Evolutionary conservation across 2,329 filamentous ascomycete species (phyloP).

Genomic region (Conoideocrella luteorostrata): DNA sequence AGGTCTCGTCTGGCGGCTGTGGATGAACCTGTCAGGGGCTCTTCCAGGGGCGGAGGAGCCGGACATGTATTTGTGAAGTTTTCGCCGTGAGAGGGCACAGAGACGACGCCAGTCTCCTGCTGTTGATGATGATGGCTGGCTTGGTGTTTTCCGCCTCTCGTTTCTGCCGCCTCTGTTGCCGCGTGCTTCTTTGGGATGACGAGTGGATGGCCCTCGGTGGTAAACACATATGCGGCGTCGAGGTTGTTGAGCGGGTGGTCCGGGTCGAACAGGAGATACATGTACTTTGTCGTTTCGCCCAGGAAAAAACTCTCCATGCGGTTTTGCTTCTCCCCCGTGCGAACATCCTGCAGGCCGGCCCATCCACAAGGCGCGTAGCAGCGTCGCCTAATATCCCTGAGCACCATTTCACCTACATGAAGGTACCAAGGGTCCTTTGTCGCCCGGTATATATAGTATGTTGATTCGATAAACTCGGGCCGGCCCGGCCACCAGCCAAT

Average conservation of each 20-base stretch:
- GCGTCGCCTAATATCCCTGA: conserved; percentile 78
- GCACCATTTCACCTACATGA: conserved; percentile 90
- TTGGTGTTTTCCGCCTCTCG: conserved; percentile 8
- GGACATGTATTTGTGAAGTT: conserved; percentile 60
- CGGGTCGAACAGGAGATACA: conserved; percentile 84
- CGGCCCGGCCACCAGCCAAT: conserved; percentile 93
- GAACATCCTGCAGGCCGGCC: conserved; percentile 80
- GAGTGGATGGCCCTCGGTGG: conserved; percentile 90
- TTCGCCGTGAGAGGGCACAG: conserved; percentile 33
- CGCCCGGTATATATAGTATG: conserved; percentile 89
- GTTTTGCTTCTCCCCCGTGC: conserved; percentile 79
- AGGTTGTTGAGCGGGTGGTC: conserved; percentile 81
- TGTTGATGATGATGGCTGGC: too few species aligned
- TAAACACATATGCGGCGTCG: conserved; percentile 87
- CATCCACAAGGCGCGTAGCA: conserved; percentile 91
- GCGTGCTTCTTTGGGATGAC: conserved; percentile 56
- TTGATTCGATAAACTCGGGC: conserved; percentile 95
- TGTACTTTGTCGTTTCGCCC: conserved; percentile 91
- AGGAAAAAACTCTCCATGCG: conserved; percentile 99
- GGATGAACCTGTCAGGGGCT: conserved; percentile 68
- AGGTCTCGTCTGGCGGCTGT: conserved; percentile 74
- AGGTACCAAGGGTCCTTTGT: conserved; percentile 95
- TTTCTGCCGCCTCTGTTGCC: conserved; percentile 7
- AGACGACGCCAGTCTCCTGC: conserved; percentile 10
- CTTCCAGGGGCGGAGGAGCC: conserved; percentile 41